Percentiles rank a stretch among this genome's conserved stretches.
Conservation (phyloP, 2,329 filamentous ascomycete genomes). For the Aspergillus aculeatus region DNA sequence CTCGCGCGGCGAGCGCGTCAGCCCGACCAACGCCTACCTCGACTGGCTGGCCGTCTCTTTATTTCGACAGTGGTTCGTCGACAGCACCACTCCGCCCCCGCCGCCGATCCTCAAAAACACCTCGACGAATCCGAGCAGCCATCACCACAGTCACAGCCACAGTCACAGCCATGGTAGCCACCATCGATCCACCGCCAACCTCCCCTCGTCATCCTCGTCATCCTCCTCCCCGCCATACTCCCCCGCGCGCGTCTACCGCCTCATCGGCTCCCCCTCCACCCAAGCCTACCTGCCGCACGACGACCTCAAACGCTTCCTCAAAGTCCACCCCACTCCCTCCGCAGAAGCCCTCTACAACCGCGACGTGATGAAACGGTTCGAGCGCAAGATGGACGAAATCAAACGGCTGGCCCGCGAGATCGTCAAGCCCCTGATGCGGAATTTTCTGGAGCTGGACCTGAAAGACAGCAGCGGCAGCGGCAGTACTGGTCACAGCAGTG, state of each 20-base stretch:
- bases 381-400: slow-evolving; percentile 82
- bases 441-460: slow-evolving; percentile 77
- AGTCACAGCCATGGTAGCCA: slow-evolving; percentile 4
- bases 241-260: slow-evolving; percentile 70
- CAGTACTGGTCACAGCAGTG: slow-evolving; percentile 12
- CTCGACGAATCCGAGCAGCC: slow-evolving; percentile 11
- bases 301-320: slow-evolving; percentile 86
- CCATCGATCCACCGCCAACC: slow-evolving; percentile 14
- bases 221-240: slow-evolving; percentile 32
- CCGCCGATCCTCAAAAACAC: slow-evolving; percentile 47
- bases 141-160: slow-evolving; percentile 10
- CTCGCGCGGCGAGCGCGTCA: slow-evolving; percentile 76
- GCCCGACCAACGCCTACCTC: slow-evolving; percentile 73
- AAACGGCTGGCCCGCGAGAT: slow-evolving; percentile 79
- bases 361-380: slow-evolving; percentile 82
- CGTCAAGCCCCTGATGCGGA: slow-evolving; percentile 82
- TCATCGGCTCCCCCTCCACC: slow-evolving; percentile 64
- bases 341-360: slow-evolving; percentile 71
- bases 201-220: slow-evolving; percentile 19
- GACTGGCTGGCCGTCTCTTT: slow-evolving; percentile 86
- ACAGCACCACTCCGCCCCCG: slow-evolving; percentile 76
- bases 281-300: slow-evolving; percentile 74
- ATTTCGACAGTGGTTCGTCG: slow-evolving; percentile 90
- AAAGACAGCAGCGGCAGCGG: slow-evolving; percentile 33
- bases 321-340: slow-evolving; percentile 62